Conservation (phyloP, 1,284 basidiomycete genomes). For the Ceratobasidium sp. region DNA sequence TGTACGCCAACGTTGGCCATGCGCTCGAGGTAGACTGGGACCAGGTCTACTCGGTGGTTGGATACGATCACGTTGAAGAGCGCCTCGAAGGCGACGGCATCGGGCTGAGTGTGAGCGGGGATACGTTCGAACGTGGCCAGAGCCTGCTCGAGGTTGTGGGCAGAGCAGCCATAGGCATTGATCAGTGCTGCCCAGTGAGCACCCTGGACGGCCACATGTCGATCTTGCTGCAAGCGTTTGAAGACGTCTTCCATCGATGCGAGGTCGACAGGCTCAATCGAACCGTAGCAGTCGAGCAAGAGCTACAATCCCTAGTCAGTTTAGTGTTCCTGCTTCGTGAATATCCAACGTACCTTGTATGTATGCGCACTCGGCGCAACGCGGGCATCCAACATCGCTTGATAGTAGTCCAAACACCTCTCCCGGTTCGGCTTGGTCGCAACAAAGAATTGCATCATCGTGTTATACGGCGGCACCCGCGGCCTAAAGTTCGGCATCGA, state of each 20-base stretch:
- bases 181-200: constrained; percentile 94
- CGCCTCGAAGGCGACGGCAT: constrained; percentile 91
- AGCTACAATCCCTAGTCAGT: constrained; percentile 61
- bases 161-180: constrained; percentile 86
- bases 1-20: constrained; percentile 73
- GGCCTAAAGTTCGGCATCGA: constrained; percentile 78
- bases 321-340: background rate
- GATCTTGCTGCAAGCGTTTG: constrained; percentile 61
- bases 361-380: constrained; percentile 87
- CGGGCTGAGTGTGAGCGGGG: constrained; percentile 62
- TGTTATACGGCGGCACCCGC: constrained; percentile 93
- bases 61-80: constrained; percentile 88
- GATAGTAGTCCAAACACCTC: constrained; percentile 78
- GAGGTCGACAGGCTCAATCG: constrained; percentile 85
- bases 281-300: constrained; percentile 89
- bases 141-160: constrained; percentile 80
- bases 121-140: constrained; percentile 83
- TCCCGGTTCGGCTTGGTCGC: constrained; percentile 87
- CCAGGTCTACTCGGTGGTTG: constrained; percentile 79
- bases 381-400: constrained; percentile 67
- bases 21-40: constrained; percentile 71
- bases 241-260: constrained; percentile 79
- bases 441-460: constrained; percentile 98
- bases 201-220: constrained; percentile 70
- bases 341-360: constrained; percentile 85